Conservation (phyloP, 371 early-diverging fungal species). For the Mortierella sp. region DNA sequence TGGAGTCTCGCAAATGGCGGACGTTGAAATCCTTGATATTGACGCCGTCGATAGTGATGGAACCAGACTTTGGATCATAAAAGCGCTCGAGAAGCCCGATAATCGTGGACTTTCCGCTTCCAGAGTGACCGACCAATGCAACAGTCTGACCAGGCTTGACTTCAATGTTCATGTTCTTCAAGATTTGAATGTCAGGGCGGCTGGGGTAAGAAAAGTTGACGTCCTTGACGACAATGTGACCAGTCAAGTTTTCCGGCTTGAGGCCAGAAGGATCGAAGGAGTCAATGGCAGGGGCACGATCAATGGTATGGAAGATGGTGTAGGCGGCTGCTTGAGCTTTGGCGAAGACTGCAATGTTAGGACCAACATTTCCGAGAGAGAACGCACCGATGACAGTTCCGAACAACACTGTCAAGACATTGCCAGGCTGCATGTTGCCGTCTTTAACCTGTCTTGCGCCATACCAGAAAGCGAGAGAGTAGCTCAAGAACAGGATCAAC, state of each 20-base stretch:
- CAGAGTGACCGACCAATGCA: conserved; percentile 85
- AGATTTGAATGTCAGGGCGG: conserved; percentile 76
- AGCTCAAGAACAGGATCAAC: conserved; percentile 72
- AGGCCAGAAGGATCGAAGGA: conserved; percentile 64
- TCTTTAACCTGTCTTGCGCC: conserved; percentile 69
- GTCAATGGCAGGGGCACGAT: conserved; percentile 77
- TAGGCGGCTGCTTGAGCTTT: conserved; percentile 74
- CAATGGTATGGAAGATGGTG: conserved; percentile 80
- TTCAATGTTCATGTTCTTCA: conserved; percentile 67
- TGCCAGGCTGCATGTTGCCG: conserved; percentile 57
- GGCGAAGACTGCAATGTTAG: conserved; percentile 57
- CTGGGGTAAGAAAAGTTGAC: conserved; percentile 82
- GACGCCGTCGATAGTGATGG: conserved; percentile 76
- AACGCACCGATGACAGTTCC: conserved; percentile 72
- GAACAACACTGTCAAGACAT: conserved; percentile 75
- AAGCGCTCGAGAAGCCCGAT: conserved; percentile 91
- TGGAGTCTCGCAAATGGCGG: conserved; percentile 76
- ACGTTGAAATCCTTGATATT: conserved; percentile 76
- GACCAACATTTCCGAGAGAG: conserved; percentile 41
- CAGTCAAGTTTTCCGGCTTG: conserved; percentile 59
- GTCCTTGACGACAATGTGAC: conserved; percentile 76
- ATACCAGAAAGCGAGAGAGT: conserved; percentile 85
- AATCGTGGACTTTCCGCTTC: conserved; percentile 92
- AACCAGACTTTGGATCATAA: conserved; percentile 79
- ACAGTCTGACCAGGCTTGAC: conserved; percentile 80